Evolutionary conservation across 2,329 filamentous ascomycete species (phyloP), one percentile per base, ranked within the genome.

Genomic region (Diaporthe vaccinii): DNA sequence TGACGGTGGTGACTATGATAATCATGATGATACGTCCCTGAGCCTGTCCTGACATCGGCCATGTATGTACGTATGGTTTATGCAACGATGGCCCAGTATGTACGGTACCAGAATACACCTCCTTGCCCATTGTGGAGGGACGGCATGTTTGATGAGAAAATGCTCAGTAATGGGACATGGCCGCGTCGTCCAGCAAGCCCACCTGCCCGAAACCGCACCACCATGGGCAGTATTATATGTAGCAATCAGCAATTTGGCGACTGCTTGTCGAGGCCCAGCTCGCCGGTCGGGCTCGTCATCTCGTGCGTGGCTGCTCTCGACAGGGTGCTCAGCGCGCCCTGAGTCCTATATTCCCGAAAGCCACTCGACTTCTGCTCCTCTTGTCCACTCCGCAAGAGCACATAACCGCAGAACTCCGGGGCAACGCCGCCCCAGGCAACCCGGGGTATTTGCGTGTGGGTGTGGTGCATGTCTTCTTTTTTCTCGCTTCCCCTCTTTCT

Each of bases 31-130:
- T 22, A 25, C 44, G 39, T 22, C 73, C 39, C 58, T 2, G 4
- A 36, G 57, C 44, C 41, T 62, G 41, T 51, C 55, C 44, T 62
- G 57, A 72, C 65, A 53, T 53, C 46, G 46, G 65, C 31, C 34
- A 68, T 53, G 46, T 68, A 68, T 68, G 62, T 68, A 68, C 62
- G 59, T 51, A 15, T 44, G n/a, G 6, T 68, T 68, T 68, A 53
- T 68, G 65, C 65, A 68, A 36, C 34, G 46, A 53, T 53, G 65
- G 65, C 46, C 65, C 46, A 53, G 65, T 68, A 68, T 68, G 46
- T 68, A 68, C 65, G 31, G 65, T 68, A 53, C n/a, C 65, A 68
- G 46, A 53, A 53, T 39, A 53, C 22, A 61, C 22, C 34, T 53
- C n/a, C 20, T 34, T n/a, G 46, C 28, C 62, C 22, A 39, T n/a